Percentiles rank a stretch among this genome's conserved stretches.
Conservation (phyloP, 2,329 filamentous ascomycete species). For the Drechslerella coelobrocha region DNA sequence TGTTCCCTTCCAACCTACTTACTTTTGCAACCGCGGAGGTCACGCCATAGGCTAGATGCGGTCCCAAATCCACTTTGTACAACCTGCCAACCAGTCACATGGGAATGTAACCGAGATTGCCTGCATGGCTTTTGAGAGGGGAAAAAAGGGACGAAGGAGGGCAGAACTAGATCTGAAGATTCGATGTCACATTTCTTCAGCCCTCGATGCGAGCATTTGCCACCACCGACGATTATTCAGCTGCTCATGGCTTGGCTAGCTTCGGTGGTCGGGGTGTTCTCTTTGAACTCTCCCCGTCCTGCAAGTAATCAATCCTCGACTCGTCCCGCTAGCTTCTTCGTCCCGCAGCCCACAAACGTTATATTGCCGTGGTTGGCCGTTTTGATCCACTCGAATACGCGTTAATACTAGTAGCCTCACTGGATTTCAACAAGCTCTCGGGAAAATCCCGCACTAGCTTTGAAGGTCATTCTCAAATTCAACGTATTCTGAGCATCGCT, state of each 20-base stretch:
- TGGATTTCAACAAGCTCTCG: not conserved
- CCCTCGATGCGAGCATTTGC: not conserved
- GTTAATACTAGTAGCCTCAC: too few relatives aligned
- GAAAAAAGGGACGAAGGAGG: too few relatives aligned
- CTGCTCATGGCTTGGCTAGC: too few relatives aligned
- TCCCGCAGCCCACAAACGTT: not conserved
- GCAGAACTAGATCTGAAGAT: not conserved
- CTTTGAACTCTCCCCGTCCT: not conserved
- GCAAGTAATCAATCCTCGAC: not conserved
- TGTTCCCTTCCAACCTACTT: too few relatives aligned
- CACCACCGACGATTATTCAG: too few relatives aligned
- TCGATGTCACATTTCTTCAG: not conserved
- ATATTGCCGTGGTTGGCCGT: constrained; percentile 5
- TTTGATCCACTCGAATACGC: constrained; percentile 10
- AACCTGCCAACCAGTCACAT: not conserved
- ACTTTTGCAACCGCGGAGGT: not conserved
- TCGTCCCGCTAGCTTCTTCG: not conserved
- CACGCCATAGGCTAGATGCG: not conserved
- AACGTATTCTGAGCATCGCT: too few relatives aligned
- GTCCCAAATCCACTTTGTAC: not conserved
- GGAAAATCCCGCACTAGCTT: not conserved
- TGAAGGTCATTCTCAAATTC: too few relatives aligned
- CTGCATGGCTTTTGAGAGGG: not conserved
- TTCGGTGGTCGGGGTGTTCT: not conserved
- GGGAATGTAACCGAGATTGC: not conserved